These are phyloP conservation scores for Lasiodiplodia theobromae DNA, from an alignment of 2,329 filamentous ascomycete genomes.

Conservation along the genomic window DNA sequence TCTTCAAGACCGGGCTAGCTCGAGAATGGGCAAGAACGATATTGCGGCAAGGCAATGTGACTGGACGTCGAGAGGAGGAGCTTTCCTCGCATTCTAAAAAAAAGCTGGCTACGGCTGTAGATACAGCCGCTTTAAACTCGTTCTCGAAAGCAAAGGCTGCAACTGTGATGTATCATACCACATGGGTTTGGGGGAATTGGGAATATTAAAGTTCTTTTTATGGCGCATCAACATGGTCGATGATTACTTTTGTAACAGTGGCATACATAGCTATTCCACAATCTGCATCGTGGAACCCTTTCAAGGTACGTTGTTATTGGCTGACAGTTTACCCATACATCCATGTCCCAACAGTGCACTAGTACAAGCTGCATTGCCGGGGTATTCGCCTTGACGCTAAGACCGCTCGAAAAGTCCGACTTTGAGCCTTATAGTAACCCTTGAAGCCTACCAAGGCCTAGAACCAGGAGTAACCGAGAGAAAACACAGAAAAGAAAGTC, in stretches of 20 bases:
- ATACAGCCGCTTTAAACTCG: neutral
- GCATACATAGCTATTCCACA: no score
- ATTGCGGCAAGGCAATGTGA: neutral
- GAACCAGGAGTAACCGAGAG: no score
- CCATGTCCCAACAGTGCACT: no score
- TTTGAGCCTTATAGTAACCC: no score
- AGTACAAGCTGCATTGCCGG: no score
- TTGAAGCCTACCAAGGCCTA: no score
- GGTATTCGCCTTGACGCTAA: no score
- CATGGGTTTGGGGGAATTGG: conserved; percentile 16
- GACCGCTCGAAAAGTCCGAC: no score
- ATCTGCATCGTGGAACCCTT: neutral
- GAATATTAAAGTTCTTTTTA: conserved; percentile 19
- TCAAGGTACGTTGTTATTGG: no score
- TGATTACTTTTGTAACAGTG: no score
- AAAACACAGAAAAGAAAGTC: no score
- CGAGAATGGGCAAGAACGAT: neutral
- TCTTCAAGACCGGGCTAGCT: conserved; percentile 3
- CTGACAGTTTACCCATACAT: no score
- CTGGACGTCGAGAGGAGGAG: neutral
- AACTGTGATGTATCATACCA: conserved; percentile 22
- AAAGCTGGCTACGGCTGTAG: neutral
- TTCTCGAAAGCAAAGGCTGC: conserved; percentile 13
- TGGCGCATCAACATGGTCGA: neutral
- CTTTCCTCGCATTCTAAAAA: neutral